Evolutionary conservation across 2,329 filamentous ascomycete genomes (phyloP).

Genomic region (Myriosclerotinia duriaeana): DNA sequence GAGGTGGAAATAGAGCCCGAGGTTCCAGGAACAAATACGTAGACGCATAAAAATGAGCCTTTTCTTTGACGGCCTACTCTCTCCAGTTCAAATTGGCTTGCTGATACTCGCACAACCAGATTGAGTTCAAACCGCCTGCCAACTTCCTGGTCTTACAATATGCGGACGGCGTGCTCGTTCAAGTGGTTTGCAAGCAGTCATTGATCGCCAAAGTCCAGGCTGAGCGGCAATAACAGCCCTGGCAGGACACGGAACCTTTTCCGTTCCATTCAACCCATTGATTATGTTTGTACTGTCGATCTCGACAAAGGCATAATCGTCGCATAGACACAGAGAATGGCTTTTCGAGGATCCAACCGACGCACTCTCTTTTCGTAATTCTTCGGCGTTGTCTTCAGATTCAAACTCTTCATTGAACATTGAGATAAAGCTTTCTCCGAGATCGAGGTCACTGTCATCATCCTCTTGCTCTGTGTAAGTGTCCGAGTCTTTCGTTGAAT

Average conservation of each 20-base stretch:
- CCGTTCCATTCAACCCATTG: constrained; percentile 6
- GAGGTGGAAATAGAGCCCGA: neutral
- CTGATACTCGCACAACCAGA: neutral
- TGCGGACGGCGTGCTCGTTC: constrained; percentile 8
- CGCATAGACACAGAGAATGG: neutral
- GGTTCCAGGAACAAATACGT: neutral
- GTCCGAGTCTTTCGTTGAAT: neutral
- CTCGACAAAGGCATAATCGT: neutral
- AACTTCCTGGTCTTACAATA: constrained; percentile 3
- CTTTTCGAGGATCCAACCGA: neutral
- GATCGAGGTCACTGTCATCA: neutral
- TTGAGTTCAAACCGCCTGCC: neutral
- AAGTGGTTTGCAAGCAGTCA: constrained; percentile 14
- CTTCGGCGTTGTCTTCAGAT: neutral
- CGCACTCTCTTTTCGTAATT: neutral
- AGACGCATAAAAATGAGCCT: too few species aligned
- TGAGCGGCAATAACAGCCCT: constrained; percentile 4
- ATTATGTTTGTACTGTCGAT: neutral
- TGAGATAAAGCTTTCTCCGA: neutral
- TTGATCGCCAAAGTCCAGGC: constrained; percentile 1
- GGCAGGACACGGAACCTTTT: neutral
- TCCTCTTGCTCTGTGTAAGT: neutral
- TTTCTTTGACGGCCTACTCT: neutral
- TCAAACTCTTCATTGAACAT: neutral
- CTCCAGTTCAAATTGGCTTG: neutral